Percentiles rank a stretch among this genome's conserved stretches.
Evolutionary conservation across 495 filamentous ascomycete genomes (phyloP).

Genomic region (Choiromyces venosus): DNA sequence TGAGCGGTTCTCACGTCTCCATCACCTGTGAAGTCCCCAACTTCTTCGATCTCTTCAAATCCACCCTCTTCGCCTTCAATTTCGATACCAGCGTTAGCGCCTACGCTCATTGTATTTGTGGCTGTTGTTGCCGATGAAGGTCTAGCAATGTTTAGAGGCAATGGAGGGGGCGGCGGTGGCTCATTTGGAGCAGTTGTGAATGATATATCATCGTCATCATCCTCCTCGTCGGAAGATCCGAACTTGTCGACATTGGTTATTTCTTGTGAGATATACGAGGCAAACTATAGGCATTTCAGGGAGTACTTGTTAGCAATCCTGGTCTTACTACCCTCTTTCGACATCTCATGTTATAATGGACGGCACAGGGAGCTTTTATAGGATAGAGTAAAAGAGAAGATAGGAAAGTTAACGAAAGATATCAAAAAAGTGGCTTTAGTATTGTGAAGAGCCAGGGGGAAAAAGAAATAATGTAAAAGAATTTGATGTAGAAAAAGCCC

Average conservation of each 20-base stretch:
- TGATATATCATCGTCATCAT: conserved; percentile 36
- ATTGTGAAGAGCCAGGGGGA: conserved; percentile 20
- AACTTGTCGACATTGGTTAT: conserved; percentile 42
- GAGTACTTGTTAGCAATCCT: conserved; percentile 34
- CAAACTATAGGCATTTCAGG: conserved; percentile 35
- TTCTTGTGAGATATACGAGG: conserved; percentile 41
- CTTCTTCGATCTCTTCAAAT: conserved; percentile 38
- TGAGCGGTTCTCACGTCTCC: conserved; percentile 27
- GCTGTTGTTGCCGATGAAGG: conserved; percentile 6
- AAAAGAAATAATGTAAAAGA: conserved; percentile 7
- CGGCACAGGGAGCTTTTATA: conserved; percentile 25
- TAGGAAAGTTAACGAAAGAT: conserved; percentile 6
- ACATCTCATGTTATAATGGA: conserved; percentile 15
- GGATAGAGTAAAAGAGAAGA: conserved; percentile 20
- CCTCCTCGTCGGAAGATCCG: conserved; percentile 38
- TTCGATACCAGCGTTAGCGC: not conserved
- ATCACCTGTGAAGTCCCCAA: conserved; percentile 37
- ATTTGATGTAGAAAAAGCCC: not conserved
- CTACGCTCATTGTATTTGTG: conserved; percentile 5
- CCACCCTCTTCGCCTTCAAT: conserved; percentile 11
- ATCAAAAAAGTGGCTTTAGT: conserved; percentile 13
- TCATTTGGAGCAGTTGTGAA: conserved; percentile 37
- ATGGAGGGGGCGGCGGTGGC: conserved; percentile 36
- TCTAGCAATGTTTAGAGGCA: conserved; percentile 35
- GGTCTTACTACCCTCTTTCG: not conserved